phyloP scores from a whole-genome alignment of 2,329 filamentous ascomycete genomes.

The Beauveria caledonica region DNA sequence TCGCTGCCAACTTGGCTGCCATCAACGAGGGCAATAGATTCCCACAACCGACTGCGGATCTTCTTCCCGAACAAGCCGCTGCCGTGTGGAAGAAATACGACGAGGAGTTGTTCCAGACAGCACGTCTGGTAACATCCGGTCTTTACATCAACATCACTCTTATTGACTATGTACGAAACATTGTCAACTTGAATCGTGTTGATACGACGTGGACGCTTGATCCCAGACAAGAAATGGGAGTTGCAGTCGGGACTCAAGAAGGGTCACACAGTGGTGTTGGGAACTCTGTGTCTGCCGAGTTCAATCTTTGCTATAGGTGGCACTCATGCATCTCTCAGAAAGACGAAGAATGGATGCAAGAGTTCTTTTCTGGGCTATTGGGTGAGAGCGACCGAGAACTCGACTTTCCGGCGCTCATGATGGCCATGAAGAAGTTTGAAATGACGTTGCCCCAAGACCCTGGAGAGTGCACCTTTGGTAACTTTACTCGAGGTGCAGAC shows the following conservation, averaged over 20 bases:
- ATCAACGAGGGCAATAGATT: conserved; percentile 84
- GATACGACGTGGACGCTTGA: conserved; percentile 78
- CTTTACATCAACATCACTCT: conserved; percentile 74
- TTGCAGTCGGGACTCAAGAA: conserved; percentile 41
- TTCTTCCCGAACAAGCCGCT: conserved; percentile 40
- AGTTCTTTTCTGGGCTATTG: conserved; percentile 56
- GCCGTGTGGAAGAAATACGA: conserved; percentile 61
- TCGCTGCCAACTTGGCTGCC: conserved; percentile 67
- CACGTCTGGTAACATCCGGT: conserved; percentile 63
- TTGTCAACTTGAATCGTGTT: conserved; percentile 48
- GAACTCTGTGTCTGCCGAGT: conserved; percentile 79
- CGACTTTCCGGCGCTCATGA: conserved; percentile 46
- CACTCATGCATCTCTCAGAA: conserved; percentile 68
- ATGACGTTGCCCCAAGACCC: conserved; percentile 55
- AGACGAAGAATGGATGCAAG: conserved; percentile 74
- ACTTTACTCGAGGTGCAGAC: conserved; percentile 54
- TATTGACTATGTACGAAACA: conserved; percentile 70
- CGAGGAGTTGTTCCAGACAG: conserved; percentile 72
- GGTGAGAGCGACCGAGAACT: conserved; percentile 34
- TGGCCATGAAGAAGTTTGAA: conserved; percentile 54
- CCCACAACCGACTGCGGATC: conserved; percentile 47
- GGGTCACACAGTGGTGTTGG: conserved; percentile 64
- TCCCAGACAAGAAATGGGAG: conserved; percentile 60
- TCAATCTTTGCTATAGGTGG: conserved; percentile 84
- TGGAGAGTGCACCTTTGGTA: conserved; percentile 57